Conservation (phyloP, 768 basidiomycete species). For the Sistotremastrum niveocremeum region DNA sequence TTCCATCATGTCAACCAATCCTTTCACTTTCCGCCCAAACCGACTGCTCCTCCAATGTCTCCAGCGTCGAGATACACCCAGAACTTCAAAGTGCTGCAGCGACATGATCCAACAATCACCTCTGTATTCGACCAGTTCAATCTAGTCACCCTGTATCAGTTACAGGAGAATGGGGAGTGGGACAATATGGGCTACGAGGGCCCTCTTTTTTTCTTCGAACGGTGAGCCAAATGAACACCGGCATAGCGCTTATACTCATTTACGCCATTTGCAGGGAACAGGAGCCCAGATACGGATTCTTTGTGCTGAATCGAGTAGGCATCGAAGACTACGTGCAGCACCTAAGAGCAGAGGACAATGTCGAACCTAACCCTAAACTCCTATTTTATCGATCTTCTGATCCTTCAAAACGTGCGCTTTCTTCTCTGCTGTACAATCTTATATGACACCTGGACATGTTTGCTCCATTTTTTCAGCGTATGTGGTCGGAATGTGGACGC, state of each 20-base stretch:
- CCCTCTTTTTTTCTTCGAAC: constrained; percentile 81
- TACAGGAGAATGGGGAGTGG: constrained; percentile 57
- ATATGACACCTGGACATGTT: background rate
- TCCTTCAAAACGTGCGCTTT: background rate
- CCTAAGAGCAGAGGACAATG: constrained; percentile 67
- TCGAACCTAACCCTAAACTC: constrained; percentile 30
- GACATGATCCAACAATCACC: constrained; percentile 65
- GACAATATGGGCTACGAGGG: constrained; percentile 76
- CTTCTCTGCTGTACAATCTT: background rate
- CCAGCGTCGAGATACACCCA: constrained; percentile 52
- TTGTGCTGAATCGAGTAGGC: constrained; percentile 71
- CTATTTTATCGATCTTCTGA: too few species aligned
- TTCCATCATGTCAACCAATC: too few species aligned
- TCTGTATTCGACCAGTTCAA: constrained; percentile 82
- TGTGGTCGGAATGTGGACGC: constrained; percentile 64
- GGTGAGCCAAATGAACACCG: constrained; percentile 30
- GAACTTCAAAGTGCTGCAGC: constrained; percentile 70
- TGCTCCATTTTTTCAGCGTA: constrained; percentile 1
- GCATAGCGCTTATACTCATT: background rate
- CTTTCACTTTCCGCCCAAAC: too few species aligned
- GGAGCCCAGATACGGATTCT: constrained; percentile 77
- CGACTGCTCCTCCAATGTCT: constrained; percentile 28
- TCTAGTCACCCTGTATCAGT: constrained; percentile 61
- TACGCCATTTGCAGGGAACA: constrained; percentile 34
- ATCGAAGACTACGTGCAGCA: constrained; percentile 65